These are phyloP conservation scores for Fraxinus excelsior DNA, from an alignment of 257 asterid species.

Conservation along the genomic window DNA sequence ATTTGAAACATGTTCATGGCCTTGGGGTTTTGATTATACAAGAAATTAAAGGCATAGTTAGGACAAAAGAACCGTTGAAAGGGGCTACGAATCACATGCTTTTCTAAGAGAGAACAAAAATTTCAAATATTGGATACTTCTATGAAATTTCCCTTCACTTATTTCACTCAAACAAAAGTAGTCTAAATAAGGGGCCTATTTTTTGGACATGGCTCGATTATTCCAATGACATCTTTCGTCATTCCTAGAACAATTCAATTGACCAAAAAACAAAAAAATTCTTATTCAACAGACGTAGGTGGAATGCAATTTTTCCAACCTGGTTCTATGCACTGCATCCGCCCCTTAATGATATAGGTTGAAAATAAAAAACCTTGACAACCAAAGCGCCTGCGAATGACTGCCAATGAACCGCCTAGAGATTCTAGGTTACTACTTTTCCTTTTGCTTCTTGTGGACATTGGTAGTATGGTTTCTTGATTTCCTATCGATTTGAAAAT, in stretches of 20 bases:
- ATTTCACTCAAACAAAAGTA: slow-evolving; percentile 7
- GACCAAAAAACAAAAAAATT: slow-evolving; percentile 2
- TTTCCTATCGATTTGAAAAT: too few relatives aligned
- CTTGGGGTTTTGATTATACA: slow-evolving; percentile 22
- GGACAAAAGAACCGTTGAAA: background rate
- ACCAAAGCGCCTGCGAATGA: background rate
- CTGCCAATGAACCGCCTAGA: too few relatives aligned
- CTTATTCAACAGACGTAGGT: background rate
- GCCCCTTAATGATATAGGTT: background rate
- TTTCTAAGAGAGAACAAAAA: background rate
- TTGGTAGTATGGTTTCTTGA: too few relatives aligned
- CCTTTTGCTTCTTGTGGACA: too few relatives aligned
- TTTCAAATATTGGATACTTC: slow-evolving; percentile 10
- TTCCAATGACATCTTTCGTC: slow-evolving; percentile 22
- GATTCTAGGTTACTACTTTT: too few relatives aligned
- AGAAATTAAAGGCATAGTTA: background rate
- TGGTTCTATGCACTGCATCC: background rate
- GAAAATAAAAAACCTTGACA: background rate
- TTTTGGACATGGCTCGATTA: slow-evolving; percentile 28
- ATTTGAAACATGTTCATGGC: slow-evolving; percentile 18
- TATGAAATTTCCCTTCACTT: background rate
- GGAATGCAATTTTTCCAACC: background rate
- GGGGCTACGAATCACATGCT: background rate
- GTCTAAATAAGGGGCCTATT: slow-evolving; percentile 10
- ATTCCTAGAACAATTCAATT: slow-evolving; percentile 27